These are phyloP conservation scores for Xanthoconium purpureum DNA, from an alignment of 768 basidiomycete species.

Conservation along the genomic window DNA sequence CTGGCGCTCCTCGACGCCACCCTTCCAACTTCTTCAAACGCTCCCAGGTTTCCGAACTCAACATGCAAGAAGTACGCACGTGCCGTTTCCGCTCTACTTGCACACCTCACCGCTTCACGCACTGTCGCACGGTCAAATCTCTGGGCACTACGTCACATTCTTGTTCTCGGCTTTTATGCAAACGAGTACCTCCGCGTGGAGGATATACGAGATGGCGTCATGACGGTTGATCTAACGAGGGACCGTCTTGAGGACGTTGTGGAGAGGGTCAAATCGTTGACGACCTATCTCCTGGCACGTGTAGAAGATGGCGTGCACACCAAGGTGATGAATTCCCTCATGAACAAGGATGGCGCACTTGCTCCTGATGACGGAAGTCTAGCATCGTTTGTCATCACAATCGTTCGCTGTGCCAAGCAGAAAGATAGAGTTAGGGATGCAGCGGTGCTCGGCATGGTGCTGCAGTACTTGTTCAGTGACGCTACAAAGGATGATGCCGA, in stretches of 20 bases:
- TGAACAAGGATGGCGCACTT: conserved; percentile 26
- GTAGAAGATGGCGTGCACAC: conserved; percentile 52
- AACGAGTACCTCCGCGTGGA: conserved; percentile 59
- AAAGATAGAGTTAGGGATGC: conserved; percentile 52
- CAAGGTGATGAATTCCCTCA: conserved; percentile 36
- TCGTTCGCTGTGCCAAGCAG: conserved; percentile 31
- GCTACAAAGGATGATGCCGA: conserved; percentile 67
- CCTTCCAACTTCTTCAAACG: conserved; percentile 43
- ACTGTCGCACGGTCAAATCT: conserved; percentile 53
- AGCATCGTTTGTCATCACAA: conserved; percentile 31
- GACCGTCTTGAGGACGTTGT: conserved; percentile 38
- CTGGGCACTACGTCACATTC: conserved; percentile 69
- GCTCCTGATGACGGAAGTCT: conserved; percentile 17
- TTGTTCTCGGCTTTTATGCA: conserved; percentile 60
- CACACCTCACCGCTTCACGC: conserved; percentile 56
- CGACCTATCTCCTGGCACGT: conserved; percentile 57
- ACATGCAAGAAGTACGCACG: conserved; percentile 53
- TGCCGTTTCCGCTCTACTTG: conserved; percentile 51
- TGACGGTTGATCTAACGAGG: conserved; percentile 24
- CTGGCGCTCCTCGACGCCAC: conserved; percentile 59
- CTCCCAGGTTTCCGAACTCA: conserved; percentile 8
- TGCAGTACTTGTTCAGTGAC: conserved; percentile 59
- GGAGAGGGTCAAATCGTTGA: conserved; percentile 47
- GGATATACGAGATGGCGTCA: conserved; percentile 46
- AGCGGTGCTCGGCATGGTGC: conserved; percentile 55